Percentiles rank a stretch among this genome's conserved stretches.
These are phyloP conservation scores for Leishmania braziliensis DNA, from an alignment of 208 protist genomes.

Conservation along the genomic window DNA sequence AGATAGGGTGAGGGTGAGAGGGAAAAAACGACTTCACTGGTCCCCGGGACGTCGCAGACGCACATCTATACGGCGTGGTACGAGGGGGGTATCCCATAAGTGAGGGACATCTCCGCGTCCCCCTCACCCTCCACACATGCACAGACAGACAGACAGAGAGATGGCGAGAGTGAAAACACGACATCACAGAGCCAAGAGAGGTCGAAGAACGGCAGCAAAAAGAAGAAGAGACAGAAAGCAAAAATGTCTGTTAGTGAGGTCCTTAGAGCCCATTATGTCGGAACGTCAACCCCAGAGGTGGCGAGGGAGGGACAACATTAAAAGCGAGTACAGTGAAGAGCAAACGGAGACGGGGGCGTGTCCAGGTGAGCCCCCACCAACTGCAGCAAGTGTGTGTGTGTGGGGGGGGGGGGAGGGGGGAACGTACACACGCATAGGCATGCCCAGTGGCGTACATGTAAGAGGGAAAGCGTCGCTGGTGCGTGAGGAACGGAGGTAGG, in stretches of 20 bases:
- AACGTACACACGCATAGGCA: background rate
- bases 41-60: too few species aligned
- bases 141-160: background rate
- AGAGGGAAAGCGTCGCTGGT: conserved; percentile 6
- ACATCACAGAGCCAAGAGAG: background rate
- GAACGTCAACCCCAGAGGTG: too few species aligned
- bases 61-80: too few species aligned
- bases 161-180: background rate
- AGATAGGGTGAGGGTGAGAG: too few species aligned
- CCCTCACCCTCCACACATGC: too few species aligned
- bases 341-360: background rate
- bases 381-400: background rate
- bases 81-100: too few species aligned
- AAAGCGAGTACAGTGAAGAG: background rate
- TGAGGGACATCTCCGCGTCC: too few species aligned
- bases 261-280: background rate
- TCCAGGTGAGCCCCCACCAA: background rate
- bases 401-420: too few species aligned
- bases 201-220: background rate
- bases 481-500: background rate
- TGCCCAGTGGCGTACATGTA: background rate
- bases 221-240: background rate
- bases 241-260: background rate
- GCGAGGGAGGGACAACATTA: background rate
- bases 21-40: too few species aligned